These are phyloP conservation scores for Microdochium bolleyi DNA, from an alignment of 2,329 filamentous ascomycete species.

Conservation along the genomic window DNA sequence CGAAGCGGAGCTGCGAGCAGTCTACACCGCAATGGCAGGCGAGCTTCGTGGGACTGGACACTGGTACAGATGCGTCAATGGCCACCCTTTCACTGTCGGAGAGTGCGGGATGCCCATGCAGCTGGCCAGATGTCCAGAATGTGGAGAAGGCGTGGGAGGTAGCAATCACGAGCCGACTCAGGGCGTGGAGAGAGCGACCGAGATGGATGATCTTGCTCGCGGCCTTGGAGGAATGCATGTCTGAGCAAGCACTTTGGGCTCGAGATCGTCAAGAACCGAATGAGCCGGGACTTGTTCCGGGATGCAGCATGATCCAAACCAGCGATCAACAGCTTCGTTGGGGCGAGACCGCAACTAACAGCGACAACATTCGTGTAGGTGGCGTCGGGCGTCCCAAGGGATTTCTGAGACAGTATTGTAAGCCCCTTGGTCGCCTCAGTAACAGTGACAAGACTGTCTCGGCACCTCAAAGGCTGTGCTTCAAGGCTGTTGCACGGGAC, in stretches of 20 bases:
- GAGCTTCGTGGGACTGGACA: slow-evolving; percentile 47
- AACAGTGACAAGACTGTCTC: no score
- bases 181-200: slow-evolving; percentile 41
- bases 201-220: slow-evolving; percentile 33
- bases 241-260: background rate
- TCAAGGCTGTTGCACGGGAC: no score
- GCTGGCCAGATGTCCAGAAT: slow-evolving; percentile 53
- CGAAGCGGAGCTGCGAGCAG: slow-evolving; percentile 39
- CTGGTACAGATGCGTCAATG: slow-evolving; percentile 52
- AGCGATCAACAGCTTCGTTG: no score
- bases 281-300: no score
- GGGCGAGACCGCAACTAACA: no score
- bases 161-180: slow-evolving; percentile 34
- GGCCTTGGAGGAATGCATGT: background rate
- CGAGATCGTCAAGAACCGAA: background rate
- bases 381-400: no score
- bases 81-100: slow-evolving; percentile 55
- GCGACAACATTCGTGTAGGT: no score
- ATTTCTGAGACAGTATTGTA: no score
- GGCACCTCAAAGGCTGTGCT: no score
- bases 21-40: slow-evolving; percentile 41
- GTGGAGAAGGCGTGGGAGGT: slow-evolving; percentile 49
- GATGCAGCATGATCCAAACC: no score
- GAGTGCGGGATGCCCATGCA: slow-evolving; percentile 63
- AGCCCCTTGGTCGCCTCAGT: no score